Evolutionary conservation across 495 filamentous ascomycete species (phyloP).

Genomic region (Annulohypoxylon moriforme): DNA sequence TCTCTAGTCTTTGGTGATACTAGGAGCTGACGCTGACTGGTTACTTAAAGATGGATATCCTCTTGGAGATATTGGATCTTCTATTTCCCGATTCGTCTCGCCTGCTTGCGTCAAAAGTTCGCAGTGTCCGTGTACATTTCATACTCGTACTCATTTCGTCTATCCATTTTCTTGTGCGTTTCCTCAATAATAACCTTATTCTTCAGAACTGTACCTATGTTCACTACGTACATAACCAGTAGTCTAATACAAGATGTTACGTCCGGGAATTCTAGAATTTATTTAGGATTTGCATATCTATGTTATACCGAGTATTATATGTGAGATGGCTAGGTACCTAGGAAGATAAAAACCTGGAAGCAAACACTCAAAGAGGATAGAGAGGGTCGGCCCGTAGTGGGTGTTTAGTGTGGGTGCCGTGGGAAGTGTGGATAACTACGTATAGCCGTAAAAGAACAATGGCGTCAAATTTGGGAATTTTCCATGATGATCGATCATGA

Average conservation of each 20-base stretch:
- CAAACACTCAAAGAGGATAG: slow-evolving; percentile 2
- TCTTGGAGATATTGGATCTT: slow-evolving; percentile 2
- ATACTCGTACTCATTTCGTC: not conserved
- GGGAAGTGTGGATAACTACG: slow-evolving; percentile 18
- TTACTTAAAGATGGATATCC: not conserved
- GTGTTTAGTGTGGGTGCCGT: slow-evolving; percentile 18
- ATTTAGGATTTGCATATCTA: not conserved
- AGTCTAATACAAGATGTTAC: not conserved
- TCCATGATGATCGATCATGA: slow-evolving; percentile 28
- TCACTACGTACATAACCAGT: not conserved
- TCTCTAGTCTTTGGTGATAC: not conserved
- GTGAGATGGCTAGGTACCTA: not conserved
- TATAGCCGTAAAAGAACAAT: slow-evolving; percentile 1
- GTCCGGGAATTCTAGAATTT: not conserved
- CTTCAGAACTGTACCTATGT: not conserved
- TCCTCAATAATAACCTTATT: not conserved
- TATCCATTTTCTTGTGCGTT: not conserved
- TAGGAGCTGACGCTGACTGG: not conserved
- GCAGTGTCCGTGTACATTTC: not conserved
- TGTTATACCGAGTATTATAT: slow-evolving; percentile 1
- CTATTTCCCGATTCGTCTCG: not conserved
- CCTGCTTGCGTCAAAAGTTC: not conserved
- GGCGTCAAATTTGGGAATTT: slow-evolving; percentile 15
- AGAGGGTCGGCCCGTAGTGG: slow-evolving; percentile 34
- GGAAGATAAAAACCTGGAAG: not conserved